Evolutionary conservation across 2,329 filamentous ascomycete species (phyloP).

Genomic region (Tolypocladium endophyticum): DNA sequence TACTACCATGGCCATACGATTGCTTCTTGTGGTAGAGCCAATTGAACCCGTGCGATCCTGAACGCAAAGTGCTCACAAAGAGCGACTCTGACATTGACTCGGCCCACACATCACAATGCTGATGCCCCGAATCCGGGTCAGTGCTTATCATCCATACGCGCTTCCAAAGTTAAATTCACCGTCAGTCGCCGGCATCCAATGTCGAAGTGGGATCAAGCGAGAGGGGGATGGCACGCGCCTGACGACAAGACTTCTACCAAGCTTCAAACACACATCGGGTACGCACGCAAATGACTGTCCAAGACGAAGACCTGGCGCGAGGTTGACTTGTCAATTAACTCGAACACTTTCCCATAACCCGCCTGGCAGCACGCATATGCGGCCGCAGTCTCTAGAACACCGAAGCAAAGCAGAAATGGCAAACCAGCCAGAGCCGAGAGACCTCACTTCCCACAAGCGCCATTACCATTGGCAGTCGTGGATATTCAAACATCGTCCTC

Average conservation of each 20-base stretch:
- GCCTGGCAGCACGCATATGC: not conserved
- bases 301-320: not conserved
- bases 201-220: not conserved
- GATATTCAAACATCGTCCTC: slow-evolving; percentile 57
- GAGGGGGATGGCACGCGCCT: not conserved
- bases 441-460: not conserved
- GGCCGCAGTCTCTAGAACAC: not conserved
- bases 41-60: not conserved
- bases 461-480: not conserved
- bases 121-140: not conserved
- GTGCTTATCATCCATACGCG: too few species aligned
- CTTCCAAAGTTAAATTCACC: too few species aligned
- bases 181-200: too few species aligned
- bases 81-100: not conserved
- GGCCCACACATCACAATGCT: not conserved
- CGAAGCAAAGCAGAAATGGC: not conserved
- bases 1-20: not conserved
- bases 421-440: not conserved
- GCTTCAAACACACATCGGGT: not conserved
- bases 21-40: not conserved
- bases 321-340: not conserved
- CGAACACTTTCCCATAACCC: not conserved
- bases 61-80: not conserved
- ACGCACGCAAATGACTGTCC: too few species aligned
- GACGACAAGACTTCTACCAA: not conserved